These are phyloP conservation scores for Sporobolomyces phaffii DNA, from an alignment of 768 basidiomycete species.

Conservation along the genomic window DNA sequence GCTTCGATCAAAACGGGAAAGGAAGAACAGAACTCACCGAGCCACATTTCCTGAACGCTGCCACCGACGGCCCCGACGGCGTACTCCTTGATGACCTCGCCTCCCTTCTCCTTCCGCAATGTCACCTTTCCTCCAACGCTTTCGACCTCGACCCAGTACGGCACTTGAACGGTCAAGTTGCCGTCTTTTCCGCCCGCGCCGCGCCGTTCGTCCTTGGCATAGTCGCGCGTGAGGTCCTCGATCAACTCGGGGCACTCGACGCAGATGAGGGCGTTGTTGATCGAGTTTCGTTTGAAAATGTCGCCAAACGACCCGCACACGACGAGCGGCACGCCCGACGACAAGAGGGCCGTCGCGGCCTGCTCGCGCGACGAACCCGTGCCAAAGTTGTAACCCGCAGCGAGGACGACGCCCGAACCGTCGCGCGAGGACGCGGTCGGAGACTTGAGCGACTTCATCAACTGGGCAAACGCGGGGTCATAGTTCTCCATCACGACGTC, in stretches of 20 bases:
- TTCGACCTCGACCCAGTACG: constrained; percentile 59
- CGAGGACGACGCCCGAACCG: constrained; percentile 63
- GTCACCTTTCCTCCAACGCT: constrained; percentile 67
- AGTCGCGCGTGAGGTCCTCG: constrained; percentile 66
- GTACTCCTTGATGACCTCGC: constrained; percentile 58
- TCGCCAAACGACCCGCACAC: constrained; percentile 98
- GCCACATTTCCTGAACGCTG: constrained; percentile 96
- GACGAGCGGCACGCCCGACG: constrained; percentile 85
- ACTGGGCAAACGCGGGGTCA: constrained; percentile 74
- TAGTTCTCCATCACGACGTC: constrained; percentile 99
- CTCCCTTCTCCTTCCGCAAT: constrained; percentile 50
- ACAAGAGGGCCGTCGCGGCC: constrained; percentile 92
- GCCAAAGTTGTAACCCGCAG: constrained; percentile 95
- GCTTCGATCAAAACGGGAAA: not conserved
- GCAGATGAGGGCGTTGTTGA: constrained; percentile 96
- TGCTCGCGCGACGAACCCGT: constrained; percentile 98
- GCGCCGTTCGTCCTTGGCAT: constrained; percentile 66
- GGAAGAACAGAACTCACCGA: constrained; percentile 49
- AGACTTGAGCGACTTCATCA: constrained; percentile 48
- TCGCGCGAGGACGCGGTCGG: constrained; percentile 33
- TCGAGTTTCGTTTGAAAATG: constrained; percentile 97
- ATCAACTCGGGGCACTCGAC: constrained; percentile 87
- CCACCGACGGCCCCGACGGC: constrained; percentile 70
- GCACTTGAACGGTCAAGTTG: constrained; percentile 74
- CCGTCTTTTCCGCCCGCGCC: constrained; percentile 73